Base-by-base conservation (phyloP, 495 filamentous ascomycete species). In the Neurospora sp. region DNA sequence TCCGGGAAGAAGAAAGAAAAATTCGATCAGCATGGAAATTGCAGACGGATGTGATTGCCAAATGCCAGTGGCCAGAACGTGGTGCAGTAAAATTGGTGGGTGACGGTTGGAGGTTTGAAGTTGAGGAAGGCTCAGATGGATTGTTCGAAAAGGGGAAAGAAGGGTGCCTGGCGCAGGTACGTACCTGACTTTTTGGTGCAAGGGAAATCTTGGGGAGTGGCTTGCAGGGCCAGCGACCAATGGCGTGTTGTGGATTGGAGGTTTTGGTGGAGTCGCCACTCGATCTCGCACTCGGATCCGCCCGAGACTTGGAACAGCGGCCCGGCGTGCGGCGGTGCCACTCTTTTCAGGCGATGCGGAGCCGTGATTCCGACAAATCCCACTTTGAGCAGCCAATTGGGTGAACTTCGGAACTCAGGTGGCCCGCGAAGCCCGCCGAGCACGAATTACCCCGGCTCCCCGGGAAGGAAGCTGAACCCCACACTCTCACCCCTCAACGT, bases 301-400 rank as follows among this genome's bases (percentile, higher is more conserved):
- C 71, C 73, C 75, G 75, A 76, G 72, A 68, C 71, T 76, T 74
- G 79, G 79, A 81, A 81, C 72, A 44, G 79, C 79, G 79, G 79
- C 70, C 79, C 79, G 79, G 22, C 72, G 78, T 75, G 72, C 77
- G 72, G 71, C 73, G 76, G 79, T 72, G 74, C 79, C 78, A 77
- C 74, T 78, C 74, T 35, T 35, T 77, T 75, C 78, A 78, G 78
- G 79, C 78, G 78, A 80, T 77, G 78, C 79, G 79, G 79, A 81
- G 78, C 75, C 70, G 76, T 73, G 68, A 70, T 81, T 80, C 79
- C 79, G 79, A 75, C 68, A 61, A 61, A 27, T 10, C 39, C 69
- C 75, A 65, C 53, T 18, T 10, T 65, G 53, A 0, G 1, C 53
- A 65, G 27, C 53, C 53, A 65, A 65, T 65, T 8, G 53, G 53